These are phyloP conservation scores for Cryphonectria naterciae DNA, from an alignment of 2,329 filamentous ascomycete genomes.

Conservation along the genomic window DNA sequence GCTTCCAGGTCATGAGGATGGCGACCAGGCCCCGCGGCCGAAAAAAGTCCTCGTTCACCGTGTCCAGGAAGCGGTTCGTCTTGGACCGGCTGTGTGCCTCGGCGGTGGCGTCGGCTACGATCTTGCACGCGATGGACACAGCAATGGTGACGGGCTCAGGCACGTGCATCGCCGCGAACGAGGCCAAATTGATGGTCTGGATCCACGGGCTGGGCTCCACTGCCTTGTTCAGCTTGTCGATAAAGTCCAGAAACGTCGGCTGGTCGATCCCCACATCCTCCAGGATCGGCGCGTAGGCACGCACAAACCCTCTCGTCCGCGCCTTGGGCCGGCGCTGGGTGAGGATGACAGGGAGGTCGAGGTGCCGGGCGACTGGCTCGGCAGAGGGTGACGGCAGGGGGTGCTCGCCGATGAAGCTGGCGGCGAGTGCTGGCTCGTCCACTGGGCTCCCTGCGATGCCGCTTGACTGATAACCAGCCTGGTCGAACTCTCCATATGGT, in stretches of 20 bases:
- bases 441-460: background rate
- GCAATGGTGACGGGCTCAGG: conserved; percentile 47
- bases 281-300: conserved; percentile 56
- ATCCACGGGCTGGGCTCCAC: conserved; percentile 41
- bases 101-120: conserved; percentile 46
- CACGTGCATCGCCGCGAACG: conserved; percentile 43
- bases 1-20: conserved; percentile 56
- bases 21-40: conserved; percentile 57
- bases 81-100: conserved; percentile 45
- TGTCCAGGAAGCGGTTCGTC: conserved; percentile 58
- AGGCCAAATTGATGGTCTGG: conserved; percentile 47
- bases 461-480: background rate
- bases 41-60: conserved; percentile 61
- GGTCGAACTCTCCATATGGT: background rate
- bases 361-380: conserved; percentile 7
- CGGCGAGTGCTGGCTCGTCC: conserved; percentile 13
- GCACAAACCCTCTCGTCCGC: conserved; percentile 54
- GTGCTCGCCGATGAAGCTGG: conserved; percentile 21
- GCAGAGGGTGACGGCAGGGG: background rate
- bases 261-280: conserved; percentile 51
- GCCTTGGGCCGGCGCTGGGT: conserved; percentile 55
- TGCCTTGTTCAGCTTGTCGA: conserved; percentile 51
- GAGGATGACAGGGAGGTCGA: conserved; percentile 53
- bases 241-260: conserved; percentile 51
- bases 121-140: conserved; percentile 48